A percentile compares a stretch with the other conserved stretches of the same genome.
Conservation (phyloP, 2,329 filamentous ascomycete species). For the Epichloe baconii region DNA sequence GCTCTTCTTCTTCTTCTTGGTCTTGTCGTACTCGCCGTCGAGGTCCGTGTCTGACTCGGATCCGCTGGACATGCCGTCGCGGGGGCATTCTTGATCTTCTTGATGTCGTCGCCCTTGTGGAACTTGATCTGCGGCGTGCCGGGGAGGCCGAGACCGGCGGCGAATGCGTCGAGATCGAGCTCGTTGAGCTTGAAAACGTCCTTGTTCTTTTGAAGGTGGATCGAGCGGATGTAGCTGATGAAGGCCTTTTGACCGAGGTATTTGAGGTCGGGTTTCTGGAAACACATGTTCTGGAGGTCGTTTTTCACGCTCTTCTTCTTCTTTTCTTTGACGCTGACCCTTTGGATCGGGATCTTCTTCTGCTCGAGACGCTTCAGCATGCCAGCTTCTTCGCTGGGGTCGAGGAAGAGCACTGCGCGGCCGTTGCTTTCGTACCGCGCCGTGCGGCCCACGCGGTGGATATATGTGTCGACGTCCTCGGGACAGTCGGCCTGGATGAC, state of each 20-base stretch:
- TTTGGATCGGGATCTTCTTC: slow-evolving; percentile 80
- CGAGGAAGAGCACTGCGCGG: slow-evolving; percentile 77
- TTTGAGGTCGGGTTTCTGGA: slow-evolving; percentile 86
- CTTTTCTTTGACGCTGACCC: slow-evolving; percentile 74
- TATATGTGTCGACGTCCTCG: slow-evolving; percentile 94
- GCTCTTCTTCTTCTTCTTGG: slow-evolving; percentile 37
- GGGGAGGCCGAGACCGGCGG: slow-evolving; percentile 73
- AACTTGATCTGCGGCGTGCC: slow-evolving; percentile 91
- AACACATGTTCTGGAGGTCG: slow-evolving; percentile 87
- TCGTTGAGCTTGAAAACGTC: slow-evolving; percentile 76
- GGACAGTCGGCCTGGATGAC: slow-evolving; percentile 98
- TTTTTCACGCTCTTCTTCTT: slow-evolving; percentile 80
- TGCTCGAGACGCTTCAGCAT: slow-evolving; percentile 76
- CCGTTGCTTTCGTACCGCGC: slow-evolving; percentile 86
- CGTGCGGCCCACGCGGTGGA: slow-evolving; percentile 87
- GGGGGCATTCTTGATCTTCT: slow-evolving; percentile 73
- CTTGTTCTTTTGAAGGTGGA: slow-evolving; percentile 84
- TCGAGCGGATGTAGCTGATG: slow-evolving; percentile 72
- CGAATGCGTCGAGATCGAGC: slow-evolving; percentile 75
- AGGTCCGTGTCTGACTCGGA: slow-evolving; percentile 45
- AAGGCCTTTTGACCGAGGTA: slow-evolving; percentile 96
- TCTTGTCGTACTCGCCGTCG: slow-evolving; percentile 18
- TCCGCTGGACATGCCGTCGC: slow-evolving; percentile 50
- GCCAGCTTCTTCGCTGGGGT: slow-evolving; percentile 83
- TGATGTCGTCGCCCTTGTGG: slow-evolving; percentile 77